A percentile compares a stretch with the other conserved stretches of the same genome.
Evolutionary conservation across 345 rosid genomes (phyloP).

Genomic region (Anacardium occidentale): DNA sequence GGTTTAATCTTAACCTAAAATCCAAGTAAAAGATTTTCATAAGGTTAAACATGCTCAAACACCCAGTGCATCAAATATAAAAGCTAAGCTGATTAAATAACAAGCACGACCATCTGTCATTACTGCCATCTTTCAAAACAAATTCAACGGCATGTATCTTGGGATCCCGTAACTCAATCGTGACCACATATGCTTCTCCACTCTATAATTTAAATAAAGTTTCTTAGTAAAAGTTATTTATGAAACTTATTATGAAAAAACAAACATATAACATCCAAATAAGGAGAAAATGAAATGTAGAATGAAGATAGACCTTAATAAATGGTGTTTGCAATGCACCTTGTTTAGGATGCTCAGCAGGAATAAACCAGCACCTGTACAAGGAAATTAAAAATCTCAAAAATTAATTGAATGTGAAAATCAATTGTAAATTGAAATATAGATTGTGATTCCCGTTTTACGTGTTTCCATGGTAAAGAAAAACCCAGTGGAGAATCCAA

Average conservation of each 20-base stretch:
- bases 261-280: conserved; percentile 15
- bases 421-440: neutral
- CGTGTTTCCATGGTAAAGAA: conserved; percentile 48
- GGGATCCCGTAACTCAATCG: conserved; percentile 52
- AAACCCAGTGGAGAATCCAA: conserved; percentile 72
- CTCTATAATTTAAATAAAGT: conserved; percentile 32
- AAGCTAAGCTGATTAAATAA: conserved; percentile 5
- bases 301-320: conserved; percentile 32
- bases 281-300: neutral
- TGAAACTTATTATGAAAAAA: neutral
- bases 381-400: conserved; percentile 8
- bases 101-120: conserved; percentile 47
- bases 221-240: neutral
- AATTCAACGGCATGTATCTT: conserved; percentile 52
- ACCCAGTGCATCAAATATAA: conserved; percentile 1
- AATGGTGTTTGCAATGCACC: conserved; percentile 64
- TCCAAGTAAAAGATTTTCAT: conserved; percentile 13
- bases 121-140: conserved; percentile 55
- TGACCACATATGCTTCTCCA: conserved; percentile 42
- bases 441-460: conserved; percentile 27
- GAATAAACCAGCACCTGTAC: conserved; percentile 54
- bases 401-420: neutral
- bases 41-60: conserved; percentile 14
- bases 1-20: conserved; percentile 50
- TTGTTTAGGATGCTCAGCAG: conserved; percentile 43